These are phyloP conservation scores for Globisporangium solare DNA, from an alignment of 352 stramenopile genomes.

Conservation along the genomic window DNA sequence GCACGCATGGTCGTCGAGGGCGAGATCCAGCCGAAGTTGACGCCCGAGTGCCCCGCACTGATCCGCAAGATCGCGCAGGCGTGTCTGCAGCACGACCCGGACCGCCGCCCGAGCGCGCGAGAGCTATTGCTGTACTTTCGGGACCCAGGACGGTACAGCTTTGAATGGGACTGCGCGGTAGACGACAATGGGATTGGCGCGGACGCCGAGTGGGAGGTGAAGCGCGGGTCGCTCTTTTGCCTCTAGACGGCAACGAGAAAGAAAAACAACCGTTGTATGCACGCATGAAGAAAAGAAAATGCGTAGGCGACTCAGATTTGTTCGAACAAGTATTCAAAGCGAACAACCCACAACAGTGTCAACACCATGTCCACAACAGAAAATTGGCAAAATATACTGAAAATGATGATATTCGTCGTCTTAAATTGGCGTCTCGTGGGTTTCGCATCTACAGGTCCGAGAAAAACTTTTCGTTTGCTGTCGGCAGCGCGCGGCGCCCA, in stretches of 20 bases:
- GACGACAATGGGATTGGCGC: conserved; percentile 3
- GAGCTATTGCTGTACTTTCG: conserved; percentile 9
- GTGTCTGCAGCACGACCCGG: conserved; percentile 12
- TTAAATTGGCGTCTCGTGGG: background rate
- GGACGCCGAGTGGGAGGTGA: conserved; percentile 9
- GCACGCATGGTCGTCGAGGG: conserved; percentile 9
- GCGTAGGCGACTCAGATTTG: background rate
- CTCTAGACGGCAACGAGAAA: conserved; percentile 1
- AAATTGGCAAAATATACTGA: background rate
- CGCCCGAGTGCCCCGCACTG: conserved; percentile 2
- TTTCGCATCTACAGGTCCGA: conserved; percentile 58
- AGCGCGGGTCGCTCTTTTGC: conserved; percentile 7
- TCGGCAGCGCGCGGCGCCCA: conserved; percentile 53
- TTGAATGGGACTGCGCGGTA: conserved; percentile 1
- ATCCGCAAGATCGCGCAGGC: conserved; percentile 7
- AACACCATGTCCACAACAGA: background rate
- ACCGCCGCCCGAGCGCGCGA: conserved; percentile 1
- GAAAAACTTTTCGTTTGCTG: conserved; percentile 77
- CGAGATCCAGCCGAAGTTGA: conserved; percentile 8
- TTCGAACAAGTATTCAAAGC: background rate
- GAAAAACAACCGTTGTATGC: background rate
- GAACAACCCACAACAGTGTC: background rate
- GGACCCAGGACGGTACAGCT: conserved; percentile 7
- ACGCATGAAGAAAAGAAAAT: too few species aligned
- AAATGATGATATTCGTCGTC: background rate